Base-by-base conservation (phyloP, 352 stramenopile species). In the Globisporangium alternatum region DNA sequence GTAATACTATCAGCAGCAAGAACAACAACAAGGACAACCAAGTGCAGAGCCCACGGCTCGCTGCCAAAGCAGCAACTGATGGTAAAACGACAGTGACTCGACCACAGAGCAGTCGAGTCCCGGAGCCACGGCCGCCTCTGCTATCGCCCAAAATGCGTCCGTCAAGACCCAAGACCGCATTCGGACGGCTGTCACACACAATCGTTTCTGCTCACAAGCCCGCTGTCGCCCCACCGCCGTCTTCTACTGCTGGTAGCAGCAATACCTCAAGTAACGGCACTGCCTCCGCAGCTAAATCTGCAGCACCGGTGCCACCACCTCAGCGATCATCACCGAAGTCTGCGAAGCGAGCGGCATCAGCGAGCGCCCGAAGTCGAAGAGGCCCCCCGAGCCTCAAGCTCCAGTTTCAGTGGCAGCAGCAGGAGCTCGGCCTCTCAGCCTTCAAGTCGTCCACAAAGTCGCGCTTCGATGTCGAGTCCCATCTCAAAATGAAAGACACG, bases 401-500 rank as follows among this genome's bases (percentile, higher is more conserved):
- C 25, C 35, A 43, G 9, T 35, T 53, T 15, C 8, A 45, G 0
- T 1, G 33, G 3, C n/a, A 59, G 39, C 37, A 44, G 8, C 15
- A 59, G 12, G 37, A 30, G 12, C 3, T 59, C 2, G 39, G 39
- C 28, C 10, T 58, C 22, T 67, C 64, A 17, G 60, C 70, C 10
- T 81, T 84, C 31, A 71, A 65, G 3, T 80, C 74, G 1, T 84
- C 74, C 0, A 56, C 68, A 6, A 31, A 55, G 13, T 76, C 68
- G 1, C 71, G 74, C 41, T 79, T 83, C 58, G 71, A 58, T 0
- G n/a, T 21, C 2, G 28, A 41, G 43, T 55, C n/a, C 22, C n/a
- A 12, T 4, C 35, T 10, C 2, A 35, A 33, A 41, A 39, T 35
- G 6, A 33, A 19, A n/a, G 39, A 28, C 17, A 30, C 61, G 3